A percentile compares a stretch with the other conserved stretches of the same genome.
These are phyloP conservation scores for Cladosporium sphaerospermum DNA, from an alignment of 2,329 filamentous ascomycete genomes.

Conservation along the genomic window DNA sequence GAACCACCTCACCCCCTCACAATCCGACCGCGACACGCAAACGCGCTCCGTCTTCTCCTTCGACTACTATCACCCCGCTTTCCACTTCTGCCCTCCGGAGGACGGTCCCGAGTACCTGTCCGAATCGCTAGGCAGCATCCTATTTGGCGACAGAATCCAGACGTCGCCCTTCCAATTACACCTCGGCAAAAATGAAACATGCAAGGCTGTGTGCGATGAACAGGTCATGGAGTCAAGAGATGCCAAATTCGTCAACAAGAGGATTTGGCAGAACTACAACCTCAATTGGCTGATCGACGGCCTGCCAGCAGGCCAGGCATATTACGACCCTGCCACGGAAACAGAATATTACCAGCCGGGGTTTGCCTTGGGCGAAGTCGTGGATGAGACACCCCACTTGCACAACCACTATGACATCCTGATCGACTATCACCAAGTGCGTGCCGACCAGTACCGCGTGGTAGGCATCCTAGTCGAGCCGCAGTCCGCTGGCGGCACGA, in stretches of 20 bases:
- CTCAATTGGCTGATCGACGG: constrained; percentile 96
- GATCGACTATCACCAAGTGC: constrained; percentile 84
- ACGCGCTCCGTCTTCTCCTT: constrained; percentile 90
- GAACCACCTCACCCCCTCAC: constrained; percentile 83
- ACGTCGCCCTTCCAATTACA: constrained; percentile 88
- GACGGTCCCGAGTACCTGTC: constrained; percentile 71
- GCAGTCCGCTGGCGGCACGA: constrained; percentile 58
- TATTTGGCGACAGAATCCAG: constrained; percentile 95
- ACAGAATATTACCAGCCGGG: constrained; percentile 85
- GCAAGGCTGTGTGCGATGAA: constrained; percentile 69
- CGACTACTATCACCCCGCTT: constrained; percentile 87
- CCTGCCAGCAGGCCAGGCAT: constrained; percentile 79
- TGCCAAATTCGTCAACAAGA: constrained; percentile 72
- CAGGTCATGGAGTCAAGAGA: constrained; percentile 60
- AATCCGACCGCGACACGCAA: constrained; percentile 68
- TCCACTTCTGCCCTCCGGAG: constrained; percentile 80
- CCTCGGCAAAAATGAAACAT: constrained; percentile 83
- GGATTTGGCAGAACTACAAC: constrained; percentile 80
- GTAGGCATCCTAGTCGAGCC: constrained; percentile 89
- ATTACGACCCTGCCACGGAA: constrained; percentile 67
- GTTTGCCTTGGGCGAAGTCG: constrained; percentile 62
- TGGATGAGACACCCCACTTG: constrained; percentile 54
- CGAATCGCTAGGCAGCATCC: constrained; percentile 88
- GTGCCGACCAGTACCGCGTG: constrained; percentile 68
- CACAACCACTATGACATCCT: constrained; percentile 96